Percentiles rank a stretch among this genome's conserved stretches.
These are phyloP conservation scores for Calocera cornea DNA, from an alignment of 768 basidiomycete species.

Conservation along the genomic window DNA sequence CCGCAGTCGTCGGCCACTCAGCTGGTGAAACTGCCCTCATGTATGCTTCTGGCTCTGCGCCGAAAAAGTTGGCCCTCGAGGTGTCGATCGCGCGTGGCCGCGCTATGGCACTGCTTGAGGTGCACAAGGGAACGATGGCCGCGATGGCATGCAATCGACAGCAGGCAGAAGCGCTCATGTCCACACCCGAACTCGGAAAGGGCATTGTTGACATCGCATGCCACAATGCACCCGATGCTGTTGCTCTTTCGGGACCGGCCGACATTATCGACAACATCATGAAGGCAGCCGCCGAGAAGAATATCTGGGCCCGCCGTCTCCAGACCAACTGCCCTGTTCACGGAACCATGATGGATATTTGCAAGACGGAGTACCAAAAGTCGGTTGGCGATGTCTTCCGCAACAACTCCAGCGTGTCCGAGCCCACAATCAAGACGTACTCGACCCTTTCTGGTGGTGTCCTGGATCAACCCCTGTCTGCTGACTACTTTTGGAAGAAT, in stretches of 20 bases:
- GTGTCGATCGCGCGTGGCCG: constrained; percentile 32
- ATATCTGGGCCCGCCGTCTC: constrained; percentile 28
- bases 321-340: constrained; percentile 30
- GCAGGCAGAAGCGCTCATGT: constrained; percentile 22
- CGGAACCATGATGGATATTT: constrained; percentile 28
- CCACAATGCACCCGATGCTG: constrained; percentile 29
- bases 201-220: constrained; percentile 26
- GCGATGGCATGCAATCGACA: constrained; percentile 28
- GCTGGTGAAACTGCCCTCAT: constrained; percentile 35
- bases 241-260: constrained; percentile 28
- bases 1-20: constrained; percentile 35
- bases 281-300: constrained; percentile 18
- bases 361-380: constrained; percentile 21
- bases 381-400: constrained; percentile 24
- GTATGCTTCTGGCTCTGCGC: constrained; percentile 32
- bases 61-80: constrained; percentile 32
- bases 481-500: constrained; percentile 33
- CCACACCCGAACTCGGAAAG: constrained; percentile 13
- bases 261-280: constrained; percentile 24
- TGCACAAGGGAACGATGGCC: constrained; percentile 32
- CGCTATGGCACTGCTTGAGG: constrained; percentile 26
- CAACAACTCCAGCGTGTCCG: constrained; percentile 19
- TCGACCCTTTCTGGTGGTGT: constrained; percentile 28
- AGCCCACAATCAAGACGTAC: constrained; percentile 24
- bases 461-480: constrained; percentile 18